Base-by-base conservation (phyloP, 768 basidiomycete genomes). In the Amyloporia xantha region DNA sequence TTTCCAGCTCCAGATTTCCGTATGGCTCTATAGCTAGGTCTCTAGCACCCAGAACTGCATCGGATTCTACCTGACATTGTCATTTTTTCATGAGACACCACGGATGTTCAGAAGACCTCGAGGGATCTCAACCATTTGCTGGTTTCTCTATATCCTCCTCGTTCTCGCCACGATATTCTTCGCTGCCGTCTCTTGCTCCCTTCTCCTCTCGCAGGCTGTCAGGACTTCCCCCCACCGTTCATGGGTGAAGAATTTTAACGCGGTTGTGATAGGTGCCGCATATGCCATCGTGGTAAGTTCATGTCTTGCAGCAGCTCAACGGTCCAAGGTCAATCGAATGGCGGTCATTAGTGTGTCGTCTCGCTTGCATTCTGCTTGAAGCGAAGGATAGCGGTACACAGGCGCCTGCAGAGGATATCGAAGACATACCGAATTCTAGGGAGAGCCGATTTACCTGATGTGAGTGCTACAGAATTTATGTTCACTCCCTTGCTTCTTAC, bases 141-240 rank as follows among this genome's bases (percentile, higher is more conserved):
- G 75, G 51, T 55, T 72, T 38, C 71, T 72, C 53, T 84, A 86
- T 70, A 68, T 63, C 24, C 10, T 59, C 41, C 41, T 66, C 49
- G 62, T 65, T 23, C 58, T 66, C 48, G 47, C 63, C 41, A 57
- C 59, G 35, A 56, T 51, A 35, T 59, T 65, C 52, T 76, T 81
- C 39, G 68, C 76, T 30, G 78, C 79, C 25, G 69, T 87, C 17
- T 87, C 85, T 4, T 82, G 79, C 55, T 66, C 77, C 1, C 75
- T 79, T 0, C 68, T 89, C 46, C 73, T 89, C 44, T 78, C 81
- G 0, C 86, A 90, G 61, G 85, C 86, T 0, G 79, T 86, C 17
- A 74, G 86, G 44, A 85, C 79, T 0, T 72, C 84, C 2, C 76
- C 76, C 1, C 67, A 62, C 38, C 68, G 65, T 52, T 70, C 76